Conservation (phyloP, 495 filamentous ascomycete species). For the Barbatosphaeria neglecta region DNA sequence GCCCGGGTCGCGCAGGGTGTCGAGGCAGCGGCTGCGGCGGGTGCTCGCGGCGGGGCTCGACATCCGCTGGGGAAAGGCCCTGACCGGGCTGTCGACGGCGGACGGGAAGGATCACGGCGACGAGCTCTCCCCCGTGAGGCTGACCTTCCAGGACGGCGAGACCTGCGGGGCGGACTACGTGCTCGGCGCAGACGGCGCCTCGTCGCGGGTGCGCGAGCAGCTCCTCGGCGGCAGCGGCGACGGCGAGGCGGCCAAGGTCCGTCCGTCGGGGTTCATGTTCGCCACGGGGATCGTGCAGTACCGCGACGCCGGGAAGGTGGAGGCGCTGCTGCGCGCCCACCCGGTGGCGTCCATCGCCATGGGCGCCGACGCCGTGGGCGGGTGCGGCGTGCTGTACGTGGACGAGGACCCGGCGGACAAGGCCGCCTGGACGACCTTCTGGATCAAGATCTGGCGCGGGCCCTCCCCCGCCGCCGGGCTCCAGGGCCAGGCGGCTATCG, state of each 20-base stretch:
- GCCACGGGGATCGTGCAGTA: conserved; percentile 15
- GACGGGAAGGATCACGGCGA: conserved; percentile 40
- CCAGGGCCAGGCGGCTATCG: conserved; percentile 19
- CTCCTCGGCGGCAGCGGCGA: conserved; percentile 29
- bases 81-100: conserved; percentile 11
- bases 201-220: conserved; percentile 23
- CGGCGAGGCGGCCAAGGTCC: conserved; percentile 12
- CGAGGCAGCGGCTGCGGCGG: conserved; percentile 23
- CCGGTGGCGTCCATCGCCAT: conserved; percentile 17
- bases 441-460: conserved; percentile 22
- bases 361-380: conserved; percentile 8
- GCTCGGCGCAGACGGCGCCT: conserved; percentile 38
- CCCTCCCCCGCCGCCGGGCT: conserved; percentile 3
- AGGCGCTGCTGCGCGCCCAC: conserved; percentile 12
- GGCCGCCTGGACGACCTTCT: conserved; percentile 24
- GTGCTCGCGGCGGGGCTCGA: conserved; percentile 18
- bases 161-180: conserved; percentile 31
- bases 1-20: conserved; percentile 32
- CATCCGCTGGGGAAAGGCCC: conserved; percentile 15
- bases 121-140: conserved; percentile 49
- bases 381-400: conserved; percentile 8
- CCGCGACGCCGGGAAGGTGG: conserved; percentile 19
- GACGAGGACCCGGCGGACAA: conserved; percentile 19
- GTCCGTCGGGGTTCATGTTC: conserved; percentile 16
- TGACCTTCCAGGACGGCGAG: conserved; percentile 58